Evolutionary conservation across 2,329 filamentous ascomycete genomes (phyloP), one percentile per base, ranked within the genome.

Genomic region (Aspergillus niger): DNA sequence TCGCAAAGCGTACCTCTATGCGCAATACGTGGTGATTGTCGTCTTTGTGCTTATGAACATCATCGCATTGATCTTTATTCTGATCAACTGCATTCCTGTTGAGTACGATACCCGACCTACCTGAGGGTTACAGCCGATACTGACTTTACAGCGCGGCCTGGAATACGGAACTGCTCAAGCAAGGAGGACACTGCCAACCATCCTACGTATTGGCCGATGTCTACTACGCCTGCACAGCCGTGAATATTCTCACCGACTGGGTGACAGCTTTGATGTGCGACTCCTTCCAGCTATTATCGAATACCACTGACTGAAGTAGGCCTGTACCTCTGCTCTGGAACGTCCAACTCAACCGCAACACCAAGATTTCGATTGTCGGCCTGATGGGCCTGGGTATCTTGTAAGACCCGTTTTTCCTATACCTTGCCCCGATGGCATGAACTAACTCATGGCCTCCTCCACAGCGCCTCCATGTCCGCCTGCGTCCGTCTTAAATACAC

Each of bases 331-430:
- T 81, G 24, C 67, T 81, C 49, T 75, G 73, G 66, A 74, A 79
- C 15, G 74, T 80, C 26, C 76, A 80, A 36, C 76, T 82, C 64
- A 77, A 80, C 59, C 67, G 69, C 20, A 71, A 72, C n/a, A 74
- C 78, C 24, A 82, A 82, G 64, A 65, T 79, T n/a, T 80, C 79
- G 0, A 78, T 82, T 2, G 72, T 75, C 32, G 65, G 79, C 0
- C 74, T 82, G 38, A 77, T 82, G 69, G 74, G 70, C 0, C 67
- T 82, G 36, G 80, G 77, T 63, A 77, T 79, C 36, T 74, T 79
- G 77, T 80, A 70, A 75, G 56, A 74, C 74, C 24, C 76, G 72
- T 6, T 39, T 11, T 17, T 5, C 11, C 8, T 22, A 3, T 3
- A 20, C 30, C 13, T 20, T 20, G 8, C 13, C 30, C 10, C 11